Evolutionary conservation across 441 rosid species (phyloP), one percentile per base, ranked within the genome.

Genomic region (Rhodomyrtus psidioides): DNA sequence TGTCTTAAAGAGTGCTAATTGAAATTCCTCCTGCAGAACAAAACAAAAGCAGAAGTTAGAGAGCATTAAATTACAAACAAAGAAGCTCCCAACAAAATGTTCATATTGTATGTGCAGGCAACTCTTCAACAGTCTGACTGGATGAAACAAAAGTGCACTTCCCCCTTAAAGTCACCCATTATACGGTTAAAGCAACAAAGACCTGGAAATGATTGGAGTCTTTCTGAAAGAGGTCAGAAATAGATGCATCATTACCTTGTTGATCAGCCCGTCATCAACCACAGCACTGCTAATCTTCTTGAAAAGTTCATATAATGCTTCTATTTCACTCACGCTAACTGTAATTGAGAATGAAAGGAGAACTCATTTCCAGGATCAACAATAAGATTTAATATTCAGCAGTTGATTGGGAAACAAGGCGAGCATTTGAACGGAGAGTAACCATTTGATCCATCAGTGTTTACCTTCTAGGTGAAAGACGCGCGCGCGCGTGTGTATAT

Each of bases 251-350:
- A 28, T 44, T 51, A 95, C 98, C 99, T 97, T 97, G 93, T 96
- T 95, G 87, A 96, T 97, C 76, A 96, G 90, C 54, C 98, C 98
- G 57, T 97, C 99, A 92, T 97, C 99, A 89, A 97, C 95, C 83
- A 96, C 99, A 27, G 98, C 99, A 82, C 99, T 96, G 92, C 99
- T 96, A 86, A 97, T 97, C 94, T 96, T 97, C 95, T 97, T 97
- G 87, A 97, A 97, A 53, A 97, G 98, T 90, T 97, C 99, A 88
- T 97, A 97, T 42, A 97, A 94, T 53, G 99, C 99, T 89, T 97
- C 98, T 74, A 97, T 94, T 92, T 97, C 98, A 90, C 99, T 97
- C 74, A 97, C 99, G 83, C 97, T 96, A 87, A 97, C 99, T 97
- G 95, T 94, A 93, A 34, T 86, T 30, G 62, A 82, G 85, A 60